Percentiles rank a stretch among this genome's conserved stretches.
phyloP scores from a whole-genome alignment of 1,284 basidiomycete species.

The Papiliotrema laurentii region DNA sequence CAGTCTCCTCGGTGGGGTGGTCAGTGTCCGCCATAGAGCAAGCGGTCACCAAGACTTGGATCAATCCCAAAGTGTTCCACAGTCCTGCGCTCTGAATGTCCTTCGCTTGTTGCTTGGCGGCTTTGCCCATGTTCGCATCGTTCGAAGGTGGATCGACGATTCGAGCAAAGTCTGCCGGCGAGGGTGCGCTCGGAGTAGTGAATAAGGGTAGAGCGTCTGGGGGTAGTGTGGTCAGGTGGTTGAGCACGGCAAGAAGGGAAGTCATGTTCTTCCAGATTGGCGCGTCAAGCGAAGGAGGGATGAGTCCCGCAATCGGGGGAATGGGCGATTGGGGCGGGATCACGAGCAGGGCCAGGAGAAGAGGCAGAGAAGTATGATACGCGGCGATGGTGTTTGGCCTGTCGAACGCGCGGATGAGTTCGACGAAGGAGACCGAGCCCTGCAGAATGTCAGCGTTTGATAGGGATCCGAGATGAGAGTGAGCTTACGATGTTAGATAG shows the following conservation, averaged over 20 bases:
- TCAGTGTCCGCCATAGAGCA: slow-evolving; percentile 45
- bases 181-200: slow-evolving; percentile 69
- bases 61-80: slow-evolving; percentile 91
- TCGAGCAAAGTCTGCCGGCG: slow-evolving; percentile 74
- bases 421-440: slow-evolving; percentile 68
- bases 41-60: slow-evolving; percentile 69
- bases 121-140: slow-evolving; percentile 29
- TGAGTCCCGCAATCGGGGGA: slow-evolving; percentile 47
- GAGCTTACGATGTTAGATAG: slow-evolving; percentile 67
- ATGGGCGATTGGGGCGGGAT: slow-evolving; percentile 46
- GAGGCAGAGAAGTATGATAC: slow-evolving; percentile 39
- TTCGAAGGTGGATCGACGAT: slow-evolving; percentile 71
- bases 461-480: slow-evolving; percentile 56
- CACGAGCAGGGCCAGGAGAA: slow-evolving; percentile 47
- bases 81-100: slow-evolving; percentile 74
- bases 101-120: slow-evolving; percentile 58
- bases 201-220: slow-evolving; percentile 89
- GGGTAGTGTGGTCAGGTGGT: slow-evolving; percentile 79
- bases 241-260: slow-evolving; percentile 80
- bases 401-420: slow-evolving; percentile 52
- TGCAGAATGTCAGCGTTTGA: slow-evolving; percentile 31
- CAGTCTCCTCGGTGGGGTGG: slow-evolving; percentile 64
- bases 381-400: slow-evolving; percentile 36
- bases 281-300: slow-evolving; percentile 46
- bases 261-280: slow-evolving; percentile 76